Evolutionary conservation across 495 filamentous ascomycete species (phyloP).

Genomic region (Tetracladium marchalianum): DNA sequence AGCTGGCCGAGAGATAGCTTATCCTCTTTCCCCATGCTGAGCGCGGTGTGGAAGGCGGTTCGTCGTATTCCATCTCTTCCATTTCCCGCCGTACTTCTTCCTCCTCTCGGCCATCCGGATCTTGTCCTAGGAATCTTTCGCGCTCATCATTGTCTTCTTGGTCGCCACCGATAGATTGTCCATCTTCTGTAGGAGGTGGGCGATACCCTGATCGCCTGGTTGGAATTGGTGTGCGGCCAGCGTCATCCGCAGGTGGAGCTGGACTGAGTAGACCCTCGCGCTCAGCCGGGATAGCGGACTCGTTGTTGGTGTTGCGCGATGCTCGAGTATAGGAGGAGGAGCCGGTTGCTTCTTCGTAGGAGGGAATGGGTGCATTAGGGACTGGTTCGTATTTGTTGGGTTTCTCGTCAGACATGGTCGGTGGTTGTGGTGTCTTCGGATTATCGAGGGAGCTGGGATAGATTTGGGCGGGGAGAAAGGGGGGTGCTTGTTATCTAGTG

Average conservation of each 20-base stretch:
- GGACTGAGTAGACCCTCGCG: constrained; percentile 21
- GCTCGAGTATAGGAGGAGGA: constrained; percentile 14
- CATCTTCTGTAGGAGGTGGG: constrained; percentile 15
- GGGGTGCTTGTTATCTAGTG: not conserved
- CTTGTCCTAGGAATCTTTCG: constrained; percentile 13
- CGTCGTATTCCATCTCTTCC: constrained; percentile 82
- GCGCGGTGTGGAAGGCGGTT: constrained; percentile 36
- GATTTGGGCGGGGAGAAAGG: not conserved
- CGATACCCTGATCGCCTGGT: constrained; percentile 51
- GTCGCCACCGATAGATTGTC: constrained; percentile 34
- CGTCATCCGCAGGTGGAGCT: not conserved
- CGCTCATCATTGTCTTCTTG: constrained; percentile 26
- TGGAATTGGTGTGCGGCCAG: constrained; percentile 55
- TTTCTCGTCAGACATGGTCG: constrained; percentile 48
- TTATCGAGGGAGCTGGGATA: not conserved
- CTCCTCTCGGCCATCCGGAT: constrained; percentile 33
- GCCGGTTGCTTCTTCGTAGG: constrained; percentile 78
- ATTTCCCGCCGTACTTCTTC: constrained; percentile 67
- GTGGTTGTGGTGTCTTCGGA: not conserved
- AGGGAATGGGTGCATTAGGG: constrained; percentile 90
- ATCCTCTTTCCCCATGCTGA: constrained; percentile 42
- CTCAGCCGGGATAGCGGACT: constrained; percentile 25
- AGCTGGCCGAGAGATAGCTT: constrained; percentile 32
- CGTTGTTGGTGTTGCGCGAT: constrained; percentile 1
- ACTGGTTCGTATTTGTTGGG: constrained; percentile 50